These are phyloP conservation scores for Tuber magnatum DNA, from an alignment of 495 filamentous ascomycete genomes.

Conservation along the genomic window DNA sequence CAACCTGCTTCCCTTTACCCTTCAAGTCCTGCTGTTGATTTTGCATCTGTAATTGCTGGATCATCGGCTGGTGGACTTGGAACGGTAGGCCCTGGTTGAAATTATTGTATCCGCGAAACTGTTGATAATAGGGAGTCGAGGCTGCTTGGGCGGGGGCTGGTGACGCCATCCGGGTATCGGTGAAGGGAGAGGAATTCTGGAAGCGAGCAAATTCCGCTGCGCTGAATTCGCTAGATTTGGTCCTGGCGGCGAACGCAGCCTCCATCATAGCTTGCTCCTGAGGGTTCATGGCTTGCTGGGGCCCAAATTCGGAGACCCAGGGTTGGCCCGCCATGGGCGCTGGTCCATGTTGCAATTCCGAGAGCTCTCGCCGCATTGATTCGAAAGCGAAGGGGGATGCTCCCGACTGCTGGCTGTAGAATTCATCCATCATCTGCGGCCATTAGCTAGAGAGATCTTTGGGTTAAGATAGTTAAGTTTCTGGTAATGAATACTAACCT, in stretches of 20 bases:
- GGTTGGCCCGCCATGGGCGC: constrained; percentile 37
- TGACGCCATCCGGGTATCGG: constrained; percentile 18
- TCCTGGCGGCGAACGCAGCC: constrained; percentile 60
- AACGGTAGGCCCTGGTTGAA: constrained; percentile 39
- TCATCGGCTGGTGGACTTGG: constrained; percentile 50
- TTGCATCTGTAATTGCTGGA: constrained; percentile 42
- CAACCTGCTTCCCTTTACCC: constrained; percentile 84
- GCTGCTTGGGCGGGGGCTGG: constrained; percentile 25
- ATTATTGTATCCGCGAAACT: constrained; percentile 32
- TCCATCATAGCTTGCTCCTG: constrained; percentile 68
- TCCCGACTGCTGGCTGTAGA: constrained; percentile 59
- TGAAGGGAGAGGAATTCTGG: constrained; percentile 48
- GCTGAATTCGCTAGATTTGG: constrained; percentile 56
- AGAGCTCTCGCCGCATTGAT: constrained; percentile 59
- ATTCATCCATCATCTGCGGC: constrained; percentile 81
- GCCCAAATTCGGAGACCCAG: constrained; percentile 62
- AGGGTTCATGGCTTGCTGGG: constrained; percentile 34
- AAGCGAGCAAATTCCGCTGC: constrained; percentile 81
- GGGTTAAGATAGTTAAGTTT: not conserved
- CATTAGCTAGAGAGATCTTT: constrained; percentile 27
- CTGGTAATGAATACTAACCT: constrained; percentile 46
- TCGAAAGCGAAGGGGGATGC: constrained; percentile 59
- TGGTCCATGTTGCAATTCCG: constrained; percentile 52
- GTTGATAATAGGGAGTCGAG: constrained; percentile 24
- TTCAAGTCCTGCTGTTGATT: constrained; percentile 44